Evolutionary conservation across 2,329 filamentous ascomycete genomes (phyloP).

Genomic region (Aspergillus arachidicola): DNA sequence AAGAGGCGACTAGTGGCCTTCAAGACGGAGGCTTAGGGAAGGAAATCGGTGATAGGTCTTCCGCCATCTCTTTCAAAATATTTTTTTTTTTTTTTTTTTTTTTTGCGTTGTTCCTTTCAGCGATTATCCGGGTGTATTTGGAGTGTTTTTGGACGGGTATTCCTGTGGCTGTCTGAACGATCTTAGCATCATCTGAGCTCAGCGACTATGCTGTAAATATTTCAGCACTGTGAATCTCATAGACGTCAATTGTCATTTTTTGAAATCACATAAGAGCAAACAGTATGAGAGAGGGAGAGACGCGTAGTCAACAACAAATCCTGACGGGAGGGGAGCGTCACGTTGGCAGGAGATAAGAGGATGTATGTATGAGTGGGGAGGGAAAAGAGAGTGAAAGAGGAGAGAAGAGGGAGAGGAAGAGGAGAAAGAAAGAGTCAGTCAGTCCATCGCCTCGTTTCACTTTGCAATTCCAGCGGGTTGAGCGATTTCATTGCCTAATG

Average conservation of each 20-base stretch:
- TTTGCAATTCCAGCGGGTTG: background rate
- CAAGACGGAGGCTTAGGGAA: slow-evolving; percentile 31
- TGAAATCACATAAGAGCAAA: background rate
- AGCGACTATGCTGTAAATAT: background rate
- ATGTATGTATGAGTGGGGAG: too few species aligned
- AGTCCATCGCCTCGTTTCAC: slow-evolving; percentile 3
- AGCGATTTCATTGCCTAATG: slow-evolving; percentile 5
- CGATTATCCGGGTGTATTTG: background rate
- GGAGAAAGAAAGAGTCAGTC: background rate
- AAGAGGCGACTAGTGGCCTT: slow-evolving; percentile 45
- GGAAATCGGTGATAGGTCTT: background rate
- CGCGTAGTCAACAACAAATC: background rate
- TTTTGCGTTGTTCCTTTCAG: slow-evolving; percentile 4
- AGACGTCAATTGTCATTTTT: background rate
- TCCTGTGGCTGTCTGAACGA: background rate
- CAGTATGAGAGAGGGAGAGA: background rate
- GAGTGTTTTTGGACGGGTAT: background rate
- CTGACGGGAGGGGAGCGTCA: background rate
- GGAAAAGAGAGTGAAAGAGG: too few species aligned
- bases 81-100: background rate
- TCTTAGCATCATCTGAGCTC: background rate
- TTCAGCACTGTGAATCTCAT: background rate
- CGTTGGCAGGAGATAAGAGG: background rate
- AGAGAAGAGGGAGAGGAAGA: background rate
- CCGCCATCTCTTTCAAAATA: background rate